Conservation (phyloP, 2,329 filamentous ascomycete genomes). For the Myriosclerotinia duriaeana region DNA sequence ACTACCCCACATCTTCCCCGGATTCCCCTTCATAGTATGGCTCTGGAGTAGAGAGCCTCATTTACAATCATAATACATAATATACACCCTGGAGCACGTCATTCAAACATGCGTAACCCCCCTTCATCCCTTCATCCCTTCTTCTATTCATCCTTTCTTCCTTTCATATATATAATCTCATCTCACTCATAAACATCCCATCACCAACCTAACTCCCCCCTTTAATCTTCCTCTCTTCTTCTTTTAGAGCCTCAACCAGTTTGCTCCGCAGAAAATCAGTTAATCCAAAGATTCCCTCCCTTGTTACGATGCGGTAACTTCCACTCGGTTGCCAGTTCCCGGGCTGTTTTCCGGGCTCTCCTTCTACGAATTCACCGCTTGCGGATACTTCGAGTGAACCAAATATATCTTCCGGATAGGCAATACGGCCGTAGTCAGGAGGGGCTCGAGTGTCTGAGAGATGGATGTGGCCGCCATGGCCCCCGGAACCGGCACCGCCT, state of each 20-base stretch:
- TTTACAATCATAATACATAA: conserved; percentile 14
- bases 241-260: conserved; percentile 52
- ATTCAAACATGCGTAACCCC: neutral
- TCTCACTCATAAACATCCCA: neutral
- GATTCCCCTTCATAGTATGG: conserved; percentile 11
- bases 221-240: conserved; percentile 48
- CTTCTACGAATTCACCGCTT: conserved; percentile 49
- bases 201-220: conserved; percentile 25
- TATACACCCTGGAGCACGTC: neutral
- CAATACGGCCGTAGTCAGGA: conserved; percentile 66
- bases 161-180: no score
- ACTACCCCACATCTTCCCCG: conserved; percentile 19
- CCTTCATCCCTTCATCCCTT: neutral
- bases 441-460: conserved; percentile 63
- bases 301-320: conserved; percentile 63
- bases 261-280: conserved; percentile 56
- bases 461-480: conserved; percentile 63
- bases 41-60: conserved; percentile 4
- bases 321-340: conserved; percentile 60
- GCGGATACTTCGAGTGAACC: conserved; percentile 65
- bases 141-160: neutral
- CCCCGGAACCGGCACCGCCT: conserved; percentile 60
- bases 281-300: conserved; percentile 61
- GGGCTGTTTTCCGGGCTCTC: conserved; percentile 13
- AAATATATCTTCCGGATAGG: conserved; percentile 68